A percentile compares a stretch with the other conserved stretches of the same genome.
Conservation (phyloP, 2,329 filamentous ascomycete genomes). For the Verticillium nubilum region DNA sequence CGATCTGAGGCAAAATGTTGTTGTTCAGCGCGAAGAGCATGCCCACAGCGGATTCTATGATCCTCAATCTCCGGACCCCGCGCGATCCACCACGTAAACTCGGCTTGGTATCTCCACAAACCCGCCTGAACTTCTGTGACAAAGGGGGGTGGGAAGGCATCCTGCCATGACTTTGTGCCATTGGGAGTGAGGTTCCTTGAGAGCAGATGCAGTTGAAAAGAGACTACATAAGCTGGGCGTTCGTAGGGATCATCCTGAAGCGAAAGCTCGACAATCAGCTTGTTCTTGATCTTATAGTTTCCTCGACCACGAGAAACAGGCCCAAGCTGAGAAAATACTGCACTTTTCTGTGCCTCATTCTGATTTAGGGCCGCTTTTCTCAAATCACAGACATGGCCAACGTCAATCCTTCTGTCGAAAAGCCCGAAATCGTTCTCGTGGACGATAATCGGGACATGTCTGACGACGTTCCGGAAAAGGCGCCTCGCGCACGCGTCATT, state of each 20-base stretch:
- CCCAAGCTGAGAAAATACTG: neutral
- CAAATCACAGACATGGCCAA: neutral
- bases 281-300: neutral
- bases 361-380: neutral
- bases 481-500: slow-evolving; percentile 14
- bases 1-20: neutral
- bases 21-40: neutral
- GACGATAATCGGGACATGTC: slow-evolving; percentile 9
- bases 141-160: neutral
- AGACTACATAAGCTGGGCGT: neutral
- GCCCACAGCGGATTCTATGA: neutral
- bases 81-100: neutral
- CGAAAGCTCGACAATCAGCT: neutral
- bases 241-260: neutral
- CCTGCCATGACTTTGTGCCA: neutral
- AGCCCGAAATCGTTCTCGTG: slow-evolving; percentile 17
- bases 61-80: neutral
- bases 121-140: neutral
- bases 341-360: neutral
- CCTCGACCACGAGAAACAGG: neutral
- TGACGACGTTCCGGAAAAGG: slow-evolving; percentile 12
- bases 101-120: neutral
- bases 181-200: neutral
- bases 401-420: slow-evolving; percentile 7
- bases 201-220: neutral